Conservation (phyloP, 2,329 filamentous ascomycete genomes). For the Alternaria longipes region DNA sequence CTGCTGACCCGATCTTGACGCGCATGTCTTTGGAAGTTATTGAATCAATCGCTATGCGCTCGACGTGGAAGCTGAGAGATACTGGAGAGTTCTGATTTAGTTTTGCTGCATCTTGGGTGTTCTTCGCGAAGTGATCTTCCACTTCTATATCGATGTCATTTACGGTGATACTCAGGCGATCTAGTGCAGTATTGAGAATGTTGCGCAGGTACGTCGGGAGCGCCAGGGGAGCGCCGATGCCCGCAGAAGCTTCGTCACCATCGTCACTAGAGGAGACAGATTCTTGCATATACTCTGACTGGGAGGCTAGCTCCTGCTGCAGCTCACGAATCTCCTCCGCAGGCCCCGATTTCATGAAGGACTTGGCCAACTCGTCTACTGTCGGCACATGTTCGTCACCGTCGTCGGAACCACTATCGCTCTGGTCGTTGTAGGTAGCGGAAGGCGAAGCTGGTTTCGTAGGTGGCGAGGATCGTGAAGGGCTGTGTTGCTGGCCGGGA, state of each 20-base stretch:
- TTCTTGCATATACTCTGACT: conserved; percentile 69
- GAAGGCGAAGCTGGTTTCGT: conserved; percentile 21
- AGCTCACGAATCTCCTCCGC: conserved; percentile 71
- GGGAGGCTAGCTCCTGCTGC: conserved; percentile 72
- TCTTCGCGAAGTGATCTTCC: conserved; percentile 61
- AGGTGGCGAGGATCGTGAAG: conserved; percentile 16
- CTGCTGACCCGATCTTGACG: conserved; percentile 32
- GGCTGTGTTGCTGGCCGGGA: conserved; percentile 12
- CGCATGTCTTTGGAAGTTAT: conserved; percentile 52
- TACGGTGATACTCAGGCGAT: conserved; percentile 74
- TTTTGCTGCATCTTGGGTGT: conserved; percentile 63
- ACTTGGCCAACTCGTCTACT: conserved; percentile 76
- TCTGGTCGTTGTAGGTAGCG: conserved; percentile 13
- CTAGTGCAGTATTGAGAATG: conserved; percentile 77
- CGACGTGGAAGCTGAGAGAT: conserved; percentile 71
- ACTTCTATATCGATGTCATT: conserved; percentile 72
- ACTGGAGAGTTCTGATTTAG: conserved; percentile 61
- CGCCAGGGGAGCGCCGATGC: conserved; percentile 75
- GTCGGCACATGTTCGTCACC: conserved; percentile 65
- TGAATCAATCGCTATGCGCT: conserved; percentile 72
- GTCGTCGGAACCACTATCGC: conserved; percentile 39
- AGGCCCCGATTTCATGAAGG: conserved; percentile 78
- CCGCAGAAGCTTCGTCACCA: conserved; percentile 67
- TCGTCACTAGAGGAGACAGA: conserved; percentile 69
- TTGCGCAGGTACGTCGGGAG: conserved; percentile 75